Evolutionary conservation across 78 protist genomes (phyloP), one percentile per base, ranked within the genome.

Genomic region (Diacronema lutheri): DNA sequence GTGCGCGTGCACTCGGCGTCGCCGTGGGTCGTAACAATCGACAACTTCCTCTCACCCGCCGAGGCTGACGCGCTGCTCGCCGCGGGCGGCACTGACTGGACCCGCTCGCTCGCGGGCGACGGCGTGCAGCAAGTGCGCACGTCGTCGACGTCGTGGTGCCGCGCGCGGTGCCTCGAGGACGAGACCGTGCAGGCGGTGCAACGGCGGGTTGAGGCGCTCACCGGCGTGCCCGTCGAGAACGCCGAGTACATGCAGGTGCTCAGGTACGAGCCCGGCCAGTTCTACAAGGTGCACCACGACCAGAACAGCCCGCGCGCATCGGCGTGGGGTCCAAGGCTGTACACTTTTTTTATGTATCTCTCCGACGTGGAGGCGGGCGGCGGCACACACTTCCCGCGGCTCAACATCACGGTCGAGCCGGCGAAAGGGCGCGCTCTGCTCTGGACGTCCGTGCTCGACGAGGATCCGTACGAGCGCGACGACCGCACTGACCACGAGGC

Each of bases 301-400:
- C 50, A 44, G 50, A 44, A 44, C 50, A n/a, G n/a, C n/a, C 69
- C 69, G 69, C 69, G 40, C 41, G 12, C 12, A 1, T 71, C 79
- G 13, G 58, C 79, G 37, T 71, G 79, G 79, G 79, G 79, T 0
- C 79, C 79, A 13, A 57, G 79, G 20, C 58, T 71, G 37, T 71
- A 41, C 79, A 71, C 79, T 37, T 71, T 71, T 35, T 71, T 41
- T 58, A 40, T 71, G 79, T 56, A 61, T 35, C 66, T 61, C 35
- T 26, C n/a, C 35, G 66, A 61, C 33, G 66, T 61, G 33, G 33
- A 14, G 33, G 26, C 37, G 77, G 79, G 79, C n/a, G 79, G 79
- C 57, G 79, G 41, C 50, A 71, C 79, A 0, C 29, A 37, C 37
- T 71, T 71, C 57, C 41, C 79, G 38, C 29, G 35, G 31, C 79